A percentile compares a stretch with the other conserved stretches of the same genome.
These are phyloP conservation scores for Podospora anserina DNA, from an alignment of 495 filamentous ascomycete genomes.

Conservation along the genomic window DNA sequence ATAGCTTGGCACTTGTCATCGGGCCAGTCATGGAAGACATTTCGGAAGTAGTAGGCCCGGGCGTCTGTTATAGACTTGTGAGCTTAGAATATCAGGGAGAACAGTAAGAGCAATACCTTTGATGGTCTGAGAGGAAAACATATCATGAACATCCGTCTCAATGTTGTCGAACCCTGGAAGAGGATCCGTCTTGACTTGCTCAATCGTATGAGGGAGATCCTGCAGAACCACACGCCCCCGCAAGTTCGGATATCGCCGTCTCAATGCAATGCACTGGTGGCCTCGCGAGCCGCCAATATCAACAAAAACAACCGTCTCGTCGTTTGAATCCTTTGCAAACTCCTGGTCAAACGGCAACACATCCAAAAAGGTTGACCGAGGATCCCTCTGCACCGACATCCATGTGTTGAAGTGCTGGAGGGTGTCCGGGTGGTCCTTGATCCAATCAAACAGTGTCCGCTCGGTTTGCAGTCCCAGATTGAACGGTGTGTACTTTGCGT, in stretches of 20 bases:
- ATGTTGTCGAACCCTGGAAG: not conserved
- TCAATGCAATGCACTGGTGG: not conserved
- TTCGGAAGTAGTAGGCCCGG: slow-evolving; percentile 46
- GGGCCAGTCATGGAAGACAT: slow-evolving; percentile 47
- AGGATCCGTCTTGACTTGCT: not conserved
- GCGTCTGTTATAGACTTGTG: slow-evolving; percentile 16
- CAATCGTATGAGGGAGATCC: slow-evolving; percentile 2
- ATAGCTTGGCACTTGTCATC: slow-evolving; percentile 41
- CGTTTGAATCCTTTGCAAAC: not conserved
- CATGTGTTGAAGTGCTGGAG: not conserved
- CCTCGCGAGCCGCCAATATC: not conserved
- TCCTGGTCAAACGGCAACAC: slow-evolving; percentile 11
- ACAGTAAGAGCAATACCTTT: slow-evolving; percentile 19
- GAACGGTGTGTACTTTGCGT: not conserved
- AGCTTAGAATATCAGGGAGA: too few relatives aligned
- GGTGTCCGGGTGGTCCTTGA: not conserved
- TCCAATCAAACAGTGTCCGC: not conserved
- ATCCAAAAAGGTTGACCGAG: not conserved
- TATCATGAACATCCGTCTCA: not conserved
- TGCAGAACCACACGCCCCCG: not conserved
- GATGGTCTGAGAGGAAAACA: slow-evolving; percentile 11
- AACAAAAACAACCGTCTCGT: not conserved
- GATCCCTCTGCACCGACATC: not conserved
- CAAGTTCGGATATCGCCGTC: not conserved
- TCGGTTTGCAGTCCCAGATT: not conserved